Evolutionary conservation across 225 moss, liverwort and hornwort species (phyloP), one percentile per base, ranked within the genome.

Genomic region (Bryum argenteum): DNA sequence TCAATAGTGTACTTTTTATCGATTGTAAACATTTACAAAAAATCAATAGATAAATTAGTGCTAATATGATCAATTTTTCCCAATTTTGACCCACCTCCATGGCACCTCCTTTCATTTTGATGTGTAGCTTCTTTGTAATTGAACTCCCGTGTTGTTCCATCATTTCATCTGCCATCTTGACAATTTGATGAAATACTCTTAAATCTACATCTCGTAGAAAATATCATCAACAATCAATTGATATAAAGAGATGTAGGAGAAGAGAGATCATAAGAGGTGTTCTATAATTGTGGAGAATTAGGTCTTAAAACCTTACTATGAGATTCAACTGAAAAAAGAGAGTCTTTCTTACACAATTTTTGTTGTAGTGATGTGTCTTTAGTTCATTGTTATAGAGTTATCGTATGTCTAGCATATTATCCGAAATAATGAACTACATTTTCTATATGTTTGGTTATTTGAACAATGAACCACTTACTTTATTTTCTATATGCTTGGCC

Each of bases 221-320:
- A 8, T 0, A 11, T 33, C 33, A 33, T 19, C 0, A 40, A 0
- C 0, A 4, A 9, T 1, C 9, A 0, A 14, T 6, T 10, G 3
- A 13, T 11, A 1, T 12, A 3, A 64, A 44, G 0, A 69, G 17
- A 15, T 39, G 6, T 1, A 60, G 23, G 1, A 11, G 1, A 14
- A 20, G 0, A 77, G 28, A 74, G 54, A 70, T 78, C 41, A 2
- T 10, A 8, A 74, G 21, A 59, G 61, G 26, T 28, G 48, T 3
- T 7, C 48, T 64, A 3, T 0, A 0, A 33, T 1, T 11, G 1
- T 2, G 0, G 16, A 19, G 54, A 2, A 61, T 0, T 54, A 1
- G 3, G 9, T 2, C 21, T 67, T 0, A 0, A 57, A 62, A 57
- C 11, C 9, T 51, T 57, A n/a, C 8, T 67, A 0, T 0, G 14